These are phyloP conservation scores for Colletotrichum spaethianum DNA, from an alignment of 2,329 filamentous ascomycete genomes.

Conservation along the genomic window DNA sequence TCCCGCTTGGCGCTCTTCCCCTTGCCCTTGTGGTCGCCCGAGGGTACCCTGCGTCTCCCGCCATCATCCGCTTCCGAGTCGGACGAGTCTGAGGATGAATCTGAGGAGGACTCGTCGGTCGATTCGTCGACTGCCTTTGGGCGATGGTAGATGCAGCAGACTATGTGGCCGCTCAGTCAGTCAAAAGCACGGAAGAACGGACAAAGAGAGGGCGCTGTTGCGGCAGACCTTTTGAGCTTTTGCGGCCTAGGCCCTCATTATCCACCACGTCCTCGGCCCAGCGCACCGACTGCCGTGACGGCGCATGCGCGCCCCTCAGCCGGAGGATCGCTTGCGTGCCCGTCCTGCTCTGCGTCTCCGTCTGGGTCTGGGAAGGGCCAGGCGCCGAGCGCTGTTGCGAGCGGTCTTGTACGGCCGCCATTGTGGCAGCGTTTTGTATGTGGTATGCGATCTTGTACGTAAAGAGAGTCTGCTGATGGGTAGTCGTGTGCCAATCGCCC, in stretches of 20 bases:
- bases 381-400: constrained; percentile 47
- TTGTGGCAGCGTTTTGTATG: constrained; percentile 49
- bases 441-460: constrained; percentile 31
- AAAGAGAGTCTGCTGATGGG: constrained; percentile 17
- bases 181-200: neutral
- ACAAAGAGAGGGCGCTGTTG: neutral
- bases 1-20: constrained; percentile 58
- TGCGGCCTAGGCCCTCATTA: constrained; percentile 94
- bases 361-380: constrained; percentile 53
- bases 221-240: constrained; percentile 87
- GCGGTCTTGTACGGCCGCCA: constrained; percentile 46
- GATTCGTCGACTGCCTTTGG: constrained; percentile 87
- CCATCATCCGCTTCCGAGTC: constrained; percentile 64
- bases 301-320: constrained; percentile 63
- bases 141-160: constrained; percentile 99
- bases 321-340: constrained; percentile 61
- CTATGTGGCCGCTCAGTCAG: constrained; percentile 59
- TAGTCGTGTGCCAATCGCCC: neutral
- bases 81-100: constrained; percentile 67
- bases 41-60: constrained; percentile 31
- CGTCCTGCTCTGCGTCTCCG: constrained; percentile 48
- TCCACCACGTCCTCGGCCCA: constrained; percentile 96
- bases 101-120: constrained; percentile 75
- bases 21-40: constrained; percentile 54
- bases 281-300: constrained; percentile 76